phyloP scores from a whole-genome alignment of 768 basidiomycete species.

The Pleurotus platypus region DNA sequence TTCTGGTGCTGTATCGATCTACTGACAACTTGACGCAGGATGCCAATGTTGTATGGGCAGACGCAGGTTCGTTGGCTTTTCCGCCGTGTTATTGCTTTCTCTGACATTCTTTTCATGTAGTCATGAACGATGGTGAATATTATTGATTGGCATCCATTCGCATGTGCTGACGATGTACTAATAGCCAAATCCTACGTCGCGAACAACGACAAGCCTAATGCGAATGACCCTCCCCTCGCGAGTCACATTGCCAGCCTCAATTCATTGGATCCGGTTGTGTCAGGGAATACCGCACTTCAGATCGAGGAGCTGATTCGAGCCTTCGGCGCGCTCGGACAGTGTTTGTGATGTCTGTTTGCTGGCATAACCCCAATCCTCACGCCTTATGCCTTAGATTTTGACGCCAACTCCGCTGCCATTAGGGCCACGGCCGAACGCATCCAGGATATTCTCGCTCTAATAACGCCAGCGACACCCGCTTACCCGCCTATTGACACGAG shows the following conservation, averaged over 20 bases:
- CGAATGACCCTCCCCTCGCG: neutral
- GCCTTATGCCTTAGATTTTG: neutral
- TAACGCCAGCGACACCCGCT: neutral
- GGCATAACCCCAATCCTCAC: neutral
- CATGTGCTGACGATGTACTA: neutral
- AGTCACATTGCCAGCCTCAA: neutral
- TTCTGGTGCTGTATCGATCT: too few species aligned
- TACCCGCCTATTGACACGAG: neutral
- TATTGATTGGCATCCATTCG: neutral
- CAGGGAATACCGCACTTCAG: neutral
- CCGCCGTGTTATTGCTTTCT: too few species aligned
- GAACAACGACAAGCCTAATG: neutral
- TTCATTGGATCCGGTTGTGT: neutral
- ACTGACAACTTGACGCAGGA: neutral
- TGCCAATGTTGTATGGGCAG: neutral
- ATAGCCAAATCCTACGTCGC: neutral
- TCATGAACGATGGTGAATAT: neutral
- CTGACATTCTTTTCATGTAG: neutral
- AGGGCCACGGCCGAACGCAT: neutral
- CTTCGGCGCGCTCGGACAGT: constrained; percentile 1
- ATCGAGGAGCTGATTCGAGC: neutral
- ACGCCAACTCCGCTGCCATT: neutral
- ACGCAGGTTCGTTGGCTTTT: neutral
- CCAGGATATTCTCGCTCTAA: neutral
- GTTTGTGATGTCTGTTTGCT: neutral